Evolutionary conservation across 2,329 filamentous ascomycete species (phyloP).

Genomic region (Coniochaeta sp.): DNA sequence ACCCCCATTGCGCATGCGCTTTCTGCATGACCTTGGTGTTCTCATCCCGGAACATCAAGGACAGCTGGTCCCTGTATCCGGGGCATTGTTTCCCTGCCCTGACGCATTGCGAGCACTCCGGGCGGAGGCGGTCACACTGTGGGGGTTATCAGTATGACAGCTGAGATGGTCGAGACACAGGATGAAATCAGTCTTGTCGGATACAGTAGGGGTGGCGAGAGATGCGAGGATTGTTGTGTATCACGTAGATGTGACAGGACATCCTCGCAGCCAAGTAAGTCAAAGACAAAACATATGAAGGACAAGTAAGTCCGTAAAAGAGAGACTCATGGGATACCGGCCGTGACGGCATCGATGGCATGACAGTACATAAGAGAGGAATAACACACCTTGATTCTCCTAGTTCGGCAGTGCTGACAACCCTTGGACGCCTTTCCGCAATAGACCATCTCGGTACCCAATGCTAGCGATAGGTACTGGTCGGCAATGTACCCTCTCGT

Average conservation of each 20-base stretch:
- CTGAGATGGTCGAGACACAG: background rate
- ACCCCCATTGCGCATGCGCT: slow-evolving; percentile 45
- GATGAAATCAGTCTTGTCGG: background rate
- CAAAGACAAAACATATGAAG: background rate
- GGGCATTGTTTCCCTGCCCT: slow-evolving; percentile 54
- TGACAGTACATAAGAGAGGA: background rate
- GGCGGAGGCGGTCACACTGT: slow-evolving; percentile 54
- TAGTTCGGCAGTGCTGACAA: slow-evolving; percentile 45
- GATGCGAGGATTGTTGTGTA: background rate
- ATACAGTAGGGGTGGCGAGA: background rate
- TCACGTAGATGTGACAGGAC: background rate
- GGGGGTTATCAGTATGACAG: background rate
- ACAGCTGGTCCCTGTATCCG: slow-evolving; percentile 57
- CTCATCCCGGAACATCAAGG: slow-evolving; percentile 61
- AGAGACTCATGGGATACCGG: background rate
- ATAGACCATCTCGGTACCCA: slow-evolving; percentile 39
- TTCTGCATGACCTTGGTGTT: slow-evolving; percentile 55
- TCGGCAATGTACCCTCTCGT: no score
- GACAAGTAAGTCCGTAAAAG: background rate
- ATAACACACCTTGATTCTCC: slow-evolving; percentile 46
- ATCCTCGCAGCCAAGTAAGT: background rate
- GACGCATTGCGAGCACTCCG: slow-evolving; percentile 56
- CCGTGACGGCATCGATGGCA: no score
- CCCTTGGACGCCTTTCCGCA: slow-evolving; percentile 50
- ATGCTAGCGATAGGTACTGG: background rate